A percentile compares a stretch with the other conserved stretches of the same genome.
These are phyloP conservation scores for Leptomonas pyrrhocoris DNA, from an alignment of 208 protist species.

Conservation along the genomic window DNA sequence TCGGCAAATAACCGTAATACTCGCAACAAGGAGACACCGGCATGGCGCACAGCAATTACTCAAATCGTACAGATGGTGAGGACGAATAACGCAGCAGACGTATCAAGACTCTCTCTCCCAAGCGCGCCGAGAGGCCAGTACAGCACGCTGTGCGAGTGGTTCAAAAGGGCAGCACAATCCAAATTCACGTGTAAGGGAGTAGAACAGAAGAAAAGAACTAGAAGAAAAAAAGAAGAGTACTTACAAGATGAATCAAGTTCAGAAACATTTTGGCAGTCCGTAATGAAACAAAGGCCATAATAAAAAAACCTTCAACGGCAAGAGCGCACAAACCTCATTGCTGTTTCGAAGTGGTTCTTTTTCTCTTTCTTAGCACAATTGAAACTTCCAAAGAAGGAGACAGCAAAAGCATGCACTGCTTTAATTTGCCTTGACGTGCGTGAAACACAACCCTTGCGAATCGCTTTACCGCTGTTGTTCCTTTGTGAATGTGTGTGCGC, in stretches of 20 bases:
- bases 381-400: too few species aligned
- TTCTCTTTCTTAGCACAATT: too few species aligned
- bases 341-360: too few species aligned
- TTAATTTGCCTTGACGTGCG: too few species aligned
- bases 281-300: too few species aligned
- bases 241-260: not conserved
- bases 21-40: slow-evolving; percentile 30
- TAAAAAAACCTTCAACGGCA: too few species aligned
- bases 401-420: too few species aligned
- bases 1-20: slow-evolving; percentile 50
- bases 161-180: not conserved
- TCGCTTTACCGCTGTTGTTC: too few species aligned
- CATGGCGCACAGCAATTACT: not conserved
- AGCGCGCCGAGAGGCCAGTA: not conserved
- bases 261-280: too few species aligned
- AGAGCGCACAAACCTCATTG: too few species aligned
- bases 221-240: not conserved
- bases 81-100: not conserved
- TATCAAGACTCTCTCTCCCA: not conserved
- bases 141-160: not conserved
- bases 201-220: slow-evolving; percentile 2
- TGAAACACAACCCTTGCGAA: too few species aligned
- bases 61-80: not conserved
- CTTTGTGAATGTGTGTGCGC: too few species aligned
- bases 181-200: not conserved